Evolutionary conservation across 345 rosid genomes (phyloP).

Genomic region (Bruguiera parviflora): DNA sequence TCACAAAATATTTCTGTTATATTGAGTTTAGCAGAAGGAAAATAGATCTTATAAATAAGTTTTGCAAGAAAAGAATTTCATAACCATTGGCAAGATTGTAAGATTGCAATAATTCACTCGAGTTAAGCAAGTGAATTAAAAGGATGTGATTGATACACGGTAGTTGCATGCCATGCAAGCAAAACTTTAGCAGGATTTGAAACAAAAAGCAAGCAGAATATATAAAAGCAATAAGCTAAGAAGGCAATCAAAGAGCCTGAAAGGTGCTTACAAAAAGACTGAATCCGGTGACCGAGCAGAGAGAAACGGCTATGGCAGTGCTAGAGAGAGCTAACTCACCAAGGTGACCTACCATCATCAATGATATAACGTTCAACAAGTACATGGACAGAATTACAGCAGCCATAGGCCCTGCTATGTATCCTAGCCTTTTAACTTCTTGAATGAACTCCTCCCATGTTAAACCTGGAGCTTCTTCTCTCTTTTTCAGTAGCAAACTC

Average conservation of each 20-base stretch:
- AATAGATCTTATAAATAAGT: no score
- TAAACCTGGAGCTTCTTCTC: background rate
- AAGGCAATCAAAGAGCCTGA: background rate
- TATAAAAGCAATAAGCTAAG: no score
- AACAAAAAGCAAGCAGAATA: background rate
- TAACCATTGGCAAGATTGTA: no score
- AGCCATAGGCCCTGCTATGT: slow-evolving; percentile 21
- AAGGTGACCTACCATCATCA: slow-evolving; percentile 22
- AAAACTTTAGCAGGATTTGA: background rate
- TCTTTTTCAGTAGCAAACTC: slow-evolving; percentile 1
- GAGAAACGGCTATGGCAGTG: slow-evolving; percentile 16
- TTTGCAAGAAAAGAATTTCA: no score
- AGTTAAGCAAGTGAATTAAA: no score
- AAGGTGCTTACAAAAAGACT: slow-evolving; percentile 16
- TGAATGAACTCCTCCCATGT: slow-evolving; percentile 3
- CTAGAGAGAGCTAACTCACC: slow-evolving; percentile 17
- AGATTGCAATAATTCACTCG: no score
- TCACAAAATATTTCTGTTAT: no score
- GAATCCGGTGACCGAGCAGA: slow-evolving; percentile 15
- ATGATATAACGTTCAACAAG: slow-evolving; percentile 2
- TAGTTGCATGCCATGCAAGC: no score
- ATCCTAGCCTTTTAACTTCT: slow-evolving; percentile 12
- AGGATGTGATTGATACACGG: no score
- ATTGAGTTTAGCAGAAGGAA: no score
- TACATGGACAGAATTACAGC: slow-evolving; percentile 2